Conservation (phyloP, 805 yeast genomes). For the Ogataea thermomethanolica region DNA sequence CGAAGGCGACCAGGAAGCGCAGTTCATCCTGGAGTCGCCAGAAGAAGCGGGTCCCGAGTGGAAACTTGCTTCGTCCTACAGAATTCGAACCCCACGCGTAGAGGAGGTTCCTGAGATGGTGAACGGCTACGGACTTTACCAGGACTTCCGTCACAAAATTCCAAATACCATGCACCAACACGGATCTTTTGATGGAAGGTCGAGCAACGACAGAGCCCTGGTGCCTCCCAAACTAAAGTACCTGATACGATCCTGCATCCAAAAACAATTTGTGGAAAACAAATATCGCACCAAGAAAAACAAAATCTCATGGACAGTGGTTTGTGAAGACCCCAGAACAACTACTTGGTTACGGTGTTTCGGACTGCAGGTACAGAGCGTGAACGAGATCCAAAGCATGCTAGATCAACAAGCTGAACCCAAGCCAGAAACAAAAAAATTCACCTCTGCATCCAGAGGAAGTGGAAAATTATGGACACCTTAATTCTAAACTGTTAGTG, state of each 20-base stretch:
- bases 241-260: slow-evolving; percentile 56
- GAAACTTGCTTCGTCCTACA: slow-evolving; percentile 44
- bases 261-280: slow-evolving; percentile 45
- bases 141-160: background rate
- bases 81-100: slow-evolving; percentile 42
- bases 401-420: slow-evolving; percentile 24
- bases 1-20: slow-evolving; percentile 15
- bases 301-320: slow-evolving; percentile 46
- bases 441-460: slow-evolving; percentile 60
- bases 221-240: slow-evolving; percentile 54
- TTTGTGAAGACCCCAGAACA: slow-evolving; percentile 58
- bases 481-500: slow-evolving; percentile 8
- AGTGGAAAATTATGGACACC: slow-evolving; percentile 60
- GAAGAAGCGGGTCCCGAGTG: slow-evolving; percentile 48
- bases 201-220: slow-evolving; percentile 29
- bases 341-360: slow-evolving; percentile 52
- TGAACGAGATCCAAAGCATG: slow-evolving; percentile 48
- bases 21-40: slow-evolving; percentile 38
- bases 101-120: slow-evolving; percentile 30
- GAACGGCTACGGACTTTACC: slow-evolving; percentile 15
- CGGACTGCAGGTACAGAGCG: slow-evolving; percentile 49
- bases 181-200: too few species aligned
- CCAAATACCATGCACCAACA: too few species aligned
- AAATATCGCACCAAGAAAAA: slow-evolving; percentile 20
- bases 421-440: slow-evolving; percentile 29